Conservation (phyloP, 805 yeast genomes). For the Kurtzmaniella fragi region DNA sequence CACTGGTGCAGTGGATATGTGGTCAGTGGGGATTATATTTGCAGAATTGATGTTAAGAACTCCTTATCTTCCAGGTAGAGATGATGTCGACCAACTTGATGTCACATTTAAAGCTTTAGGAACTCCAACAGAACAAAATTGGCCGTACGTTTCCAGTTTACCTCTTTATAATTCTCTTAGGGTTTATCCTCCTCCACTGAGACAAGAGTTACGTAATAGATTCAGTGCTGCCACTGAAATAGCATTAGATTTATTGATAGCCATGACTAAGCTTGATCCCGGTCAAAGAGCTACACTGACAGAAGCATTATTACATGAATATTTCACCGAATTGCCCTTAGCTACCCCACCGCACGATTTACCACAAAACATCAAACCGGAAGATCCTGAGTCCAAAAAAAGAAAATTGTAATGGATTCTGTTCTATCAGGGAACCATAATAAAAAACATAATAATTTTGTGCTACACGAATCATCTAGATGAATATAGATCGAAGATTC, state of each 20-base stretch:
- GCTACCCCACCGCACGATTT: constrained; percentile 65
- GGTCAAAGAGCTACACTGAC: constrained; percentile 61
- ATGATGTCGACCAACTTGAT: constrained; percentile 84
- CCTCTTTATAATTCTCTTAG: constrained; percentile 72
- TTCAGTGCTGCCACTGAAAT: constrained; percentile 87
- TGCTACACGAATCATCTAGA: neutral
- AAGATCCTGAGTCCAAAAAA: constrained; percentile 14
- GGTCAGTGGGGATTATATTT: constrained; percentile 60
- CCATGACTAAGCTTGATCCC: constrained; percentile 76
- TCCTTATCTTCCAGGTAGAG: constrained; percentile 91
- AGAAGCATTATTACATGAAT: constrained; percentile 59
- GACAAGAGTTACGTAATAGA: constrained; percentile 72
- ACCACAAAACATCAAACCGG: constrained; percentile 43
- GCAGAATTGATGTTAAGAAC: constrained; percentile 94
- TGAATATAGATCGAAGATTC: neutral
- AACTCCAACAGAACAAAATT: constrained; percentile 84
- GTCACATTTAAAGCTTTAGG: constrained; percentile 95
- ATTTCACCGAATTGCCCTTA: constrained; percentile 67
- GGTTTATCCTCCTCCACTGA: constrained; percentile 78
- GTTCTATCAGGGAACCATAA: neutral
- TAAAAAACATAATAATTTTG: constrained; percentile 2
- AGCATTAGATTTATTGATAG: constrained; percentile 71
- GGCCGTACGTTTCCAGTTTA: constrained; percentile 85
- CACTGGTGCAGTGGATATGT: constrained; percentile 40
- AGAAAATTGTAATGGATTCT: constrained; percentile 10